Percentiles rank a stretch among this genome's conserved stretches.
Conservation (phyloP, 2,329 filamentous ascomycete species). For the Fusarium guadeloupense region DNA sequence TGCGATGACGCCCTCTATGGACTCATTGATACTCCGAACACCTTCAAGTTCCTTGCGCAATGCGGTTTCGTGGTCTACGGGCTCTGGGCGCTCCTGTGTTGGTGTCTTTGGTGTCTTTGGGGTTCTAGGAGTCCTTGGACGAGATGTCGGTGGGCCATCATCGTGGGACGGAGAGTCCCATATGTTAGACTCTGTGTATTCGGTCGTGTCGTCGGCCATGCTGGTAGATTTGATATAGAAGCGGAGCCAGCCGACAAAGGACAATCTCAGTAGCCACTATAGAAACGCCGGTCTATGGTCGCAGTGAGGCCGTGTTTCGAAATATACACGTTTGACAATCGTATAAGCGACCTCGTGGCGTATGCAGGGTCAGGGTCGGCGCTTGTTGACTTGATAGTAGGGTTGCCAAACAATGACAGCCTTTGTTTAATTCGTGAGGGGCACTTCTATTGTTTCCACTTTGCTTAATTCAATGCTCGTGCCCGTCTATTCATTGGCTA, state of each 20-base stretch:
- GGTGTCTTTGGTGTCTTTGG: conserved; percentile 61
- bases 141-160: conserved; percentile 42
- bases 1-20: conserved; percentile 80
- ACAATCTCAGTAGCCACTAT: conserved; percentile 12
- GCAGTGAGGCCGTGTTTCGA: conserved; percentile 23
- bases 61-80: conserved; percentile 74
- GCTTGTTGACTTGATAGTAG: conserved; percentile 30
- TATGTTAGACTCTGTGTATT: conserved; percentile 60
- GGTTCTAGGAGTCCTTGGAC: conserved; percentile 51
- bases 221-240: conserved; percentile 12
- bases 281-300: conserved; percentile 25
- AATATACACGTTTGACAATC: conserved; percentile 6
- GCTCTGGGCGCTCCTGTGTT: conserved; percentile 55
- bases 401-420: conserved; percentile 18
- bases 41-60: conserved; percentile 83
- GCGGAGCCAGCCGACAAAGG: conserved; percentile 1
- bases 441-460: conserved; percentile 29
- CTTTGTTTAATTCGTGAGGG: conserved; percentile 36
- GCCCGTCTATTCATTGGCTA: conserved; percentile 39
- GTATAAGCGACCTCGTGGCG: conserved; percentile 14
- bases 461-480: conserved; percentile 14
- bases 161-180: conserved; percentile 57
- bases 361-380: conserved; percentile 25
- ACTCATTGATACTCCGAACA: conserved; percentile 85
- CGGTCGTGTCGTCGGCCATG: conserved; percentile 57